Evolutionary conservation across 441 rosid genomes (phyloP).

Genomic region (Pelargonium australe): DNA sequence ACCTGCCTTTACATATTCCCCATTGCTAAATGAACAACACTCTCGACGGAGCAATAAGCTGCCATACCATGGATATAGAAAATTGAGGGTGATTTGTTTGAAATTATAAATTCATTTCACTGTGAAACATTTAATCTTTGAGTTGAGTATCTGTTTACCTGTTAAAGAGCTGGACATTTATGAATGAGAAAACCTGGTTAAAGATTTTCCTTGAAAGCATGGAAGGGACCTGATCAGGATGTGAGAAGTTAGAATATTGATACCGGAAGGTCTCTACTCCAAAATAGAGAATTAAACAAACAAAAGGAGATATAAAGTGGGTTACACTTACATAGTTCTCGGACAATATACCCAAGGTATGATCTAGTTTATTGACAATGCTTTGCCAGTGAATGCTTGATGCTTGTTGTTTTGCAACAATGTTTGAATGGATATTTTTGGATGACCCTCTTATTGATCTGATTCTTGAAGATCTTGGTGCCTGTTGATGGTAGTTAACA

Average conservation of each 20-base stretch:
- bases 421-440: conserved; percentile 36
- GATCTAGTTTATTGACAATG: conserved; percentile 46
- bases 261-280: conserved; percentile 8
- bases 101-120: background rate
- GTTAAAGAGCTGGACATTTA: conserved; percentile 62
- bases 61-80: conserved; percentile 19
- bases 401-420: conserved; percentile 47
- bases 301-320: conserved; percentile 6
- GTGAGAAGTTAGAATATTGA: conserved; percentile 18
- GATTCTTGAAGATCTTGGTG: conserved; percentile 44
- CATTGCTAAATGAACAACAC: conserved; percentile 75
- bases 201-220: conserved; percentile 43
- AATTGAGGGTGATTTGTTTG: conserved; percentile 12
- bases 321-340: conserved; percentile 40
- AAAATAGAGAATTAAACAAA: background rate
- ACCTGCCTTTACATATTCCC: conserved; percentile 63
- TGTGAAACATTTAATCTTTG: conserved; percentile 4
- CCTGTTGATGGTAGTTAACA: conserved; percentile 31
- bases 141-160: conserved; percentile 32
- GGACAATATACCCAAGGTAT: conserved; percentile 37
- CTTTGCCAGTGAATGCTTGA: conserved; percentile 59
- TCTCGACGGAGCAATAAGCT: conserved; percentile 70
- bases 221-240: conserved; percentile 45
- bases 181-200: conserved; percentile 55
- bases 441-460: conserved; percentile 39